Evolutionary conservation across 352 stramenopile species (phyloP), one percentile per base, ranked within the genome.

Genomic region (Pythium phragmiticola): DNA sequence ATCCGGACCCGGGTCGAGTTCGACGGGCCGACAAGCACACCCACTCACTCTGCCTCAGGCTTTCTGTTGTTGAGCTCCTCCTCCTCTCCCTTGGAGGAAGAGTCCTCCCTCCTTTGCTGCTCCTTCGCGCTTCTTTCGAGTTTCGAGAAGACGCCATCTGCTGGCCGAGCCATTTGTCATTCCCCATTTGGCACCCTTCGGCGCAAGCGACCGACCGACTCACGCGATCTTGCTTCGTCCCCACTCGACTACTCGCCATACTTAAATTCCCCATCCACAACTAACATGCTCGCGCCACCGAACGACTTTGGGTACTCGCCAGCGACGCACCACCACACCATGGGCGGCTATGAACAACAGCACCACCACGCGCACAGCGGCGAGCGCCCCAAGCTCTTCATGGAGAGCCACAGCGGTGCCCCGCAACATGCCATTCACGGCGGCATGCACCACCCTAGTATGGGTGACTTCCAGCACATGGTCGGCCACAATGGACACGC

Each of bases 271-370:
- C 45, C 23, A 16, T 19, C 26, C 43, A 37, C 49, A 42, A 57
- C 12, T 17, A 63, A 60, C 57, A 75, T 77, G 68, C 60, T 74
- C 26, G 78, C 82, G 56, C 69, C 78, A n/a, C 65, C 75, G 21
- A 87, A 78, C 71, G 77, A 89, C 72, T 89, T 84, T 72, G 77
- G 74, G 60, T 89, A 89, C 80, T 80, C 77, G 55, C 64, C 76
- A 4, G 66, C 49, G 39, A 53, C 60, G n/a, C 59, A 68, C 30
- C 63, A 70, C 26, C 68, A 79, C 49, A 26, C 64, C 23, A 68
- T 71, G 39, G 55, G 62, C 34, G 57, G 63, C 48, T 58, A 71
- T 33, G 36, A 50, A 11, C 56, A 69, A 33, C 58, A 72, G 50
- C 64, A 60, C 14, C 63, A 70, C 60, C 73, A 81, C 55, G 76